phyloP scores from a whole-genome alignment of 305 asterid genomes.

The Caryopteris hybrid region DNA sequence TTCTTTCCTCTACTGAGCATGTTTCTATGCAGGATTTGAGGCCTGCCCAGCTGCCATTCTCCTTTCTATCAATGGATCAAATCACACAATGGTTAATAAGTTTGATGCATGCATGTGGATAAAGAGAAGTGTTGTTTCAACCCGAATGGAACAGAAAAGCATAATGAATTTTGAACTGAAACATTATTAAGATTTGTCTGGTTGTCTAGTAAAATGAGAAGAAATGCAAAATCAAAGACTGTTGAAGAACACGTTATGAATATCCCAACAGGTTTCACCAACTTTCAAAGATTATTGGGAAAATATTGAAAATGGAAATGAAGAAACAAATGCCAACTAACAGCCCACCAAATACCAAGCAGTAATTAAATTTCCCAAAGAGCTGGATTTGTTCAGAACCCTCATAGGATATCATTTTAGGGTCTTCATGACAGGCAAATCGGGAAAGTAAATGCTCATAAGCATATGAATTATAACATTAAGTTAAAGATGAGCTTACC shows the following conservation, averaged over 20 bases:
- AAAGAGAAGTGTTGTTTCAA: no score
- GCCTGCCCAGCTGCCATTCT: conserved; percentile 67
- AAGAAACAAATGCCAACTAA: not conserved
- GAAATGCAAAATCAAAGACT: not conserved
- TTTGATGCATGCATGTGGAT: not conserved
- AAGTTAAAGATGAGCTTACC: conserved; percentile 25
- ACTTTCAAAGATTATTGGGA: not conserved
- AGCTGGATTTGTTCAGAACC: not conserved
- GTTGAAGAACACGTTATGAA: not conserved
- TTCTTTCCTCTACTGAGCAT: conserved; percentile 35
- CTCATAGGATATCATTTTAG: not conserved
- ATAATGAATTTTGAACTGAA: no score
- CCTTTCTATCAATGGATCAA: conserved; percentile 48
- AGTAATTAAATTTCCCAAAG: not conserved
- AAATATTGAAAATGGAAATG: not conserved
- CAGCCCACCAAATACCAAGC: no score
- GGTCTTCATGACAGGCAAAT: not conserved
- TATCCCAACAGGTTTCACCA: no score
- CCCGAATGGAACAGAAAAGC: no score
- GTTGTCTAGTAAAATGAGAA: no score
- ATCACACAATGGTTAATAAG: not conserved
- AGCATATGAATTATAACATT: not conserved
- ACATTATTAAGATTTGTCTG: no score
- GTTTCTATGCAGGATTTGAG: conserved; percentile 36
- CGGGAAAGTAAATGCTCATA: not conserved